A percentile compares a stretch with the other conserved stretches of the same genome.
Evolutionary conservation across 2,329 filamentous ascomycete genomes (phyloP).

Genomic region (Hypomyces rosellus): DNA sequence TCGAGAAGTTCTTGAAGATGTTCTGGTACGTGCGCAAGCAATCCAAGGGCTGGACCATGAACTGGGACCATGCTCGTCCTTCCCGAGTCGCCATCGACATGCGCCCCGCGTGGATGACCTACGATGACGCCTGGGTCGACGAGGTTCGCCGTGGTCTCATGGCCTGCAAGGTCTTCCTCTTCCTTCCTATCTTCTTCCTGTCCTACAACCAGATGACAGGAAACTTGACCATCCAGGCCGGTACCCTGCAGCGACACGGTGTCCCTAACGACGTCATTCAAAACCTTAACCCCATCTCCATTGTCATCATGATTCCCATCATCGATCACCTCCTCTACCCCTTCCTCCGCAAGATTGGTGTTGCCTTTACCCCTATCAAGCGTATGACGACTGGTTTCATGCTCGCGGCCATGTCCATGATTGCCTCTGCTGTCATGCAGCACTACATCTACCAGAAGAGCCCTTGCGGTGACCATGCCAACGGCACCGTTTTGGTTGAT

Average conservation of each 20-base stretch:
- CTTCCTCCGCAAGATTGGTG: slow-evolving; percentile 52
- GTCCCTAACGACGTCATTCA: slow-evolving; percentile 73
- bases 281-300: slow-evolving; percentile 69
- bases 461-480: slow-evolving; percentile 52
- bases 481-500: slow-evolving; percentile 18
- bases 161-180: slow-evolving; percentile 66
- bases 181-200: slow-evolving; percentile 59
- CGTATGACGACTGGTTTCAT: slow-evolving; percentile 67
- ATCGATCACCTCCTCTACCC: slow-evolving; percentile 67
- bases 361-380: slow-evolving; percentile 69
- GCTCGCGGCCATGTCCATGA: slow-evolving; percentile 56
- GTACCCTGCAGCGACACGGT: slow-evolving; percentile 60
- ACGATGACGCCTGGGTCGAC: slow-evolving; percentile 78
- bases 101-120: slow-evolving; percentile 70
- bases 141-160: slow-evolving; percentile 65
- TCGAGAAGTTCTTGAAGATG: slow-evolving; percentile 59
- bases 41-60: slow-evolving; percentile 56
- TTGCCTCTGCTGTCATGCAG: slow-evolving; percentile 51
- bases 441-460: slow-evolving; percentile 59
- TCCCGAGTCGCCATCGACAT: slow-evolving; percentile 48
- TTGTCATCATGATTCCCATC: slow-evolving; percentile 69
- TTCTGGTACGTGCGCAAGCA: slow-evolving; percentile 56
- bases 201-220: slow-evolving; percentile 55
- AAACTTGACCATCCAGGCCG: slow-evolving; percentile 58
- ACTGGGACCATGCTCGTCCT: slow-evolving; percentile 66